Base-by-base conservation (phyloP, 2,329 filamentous ascomycete species). In the Talaromyces amestolkiae region DNA sequence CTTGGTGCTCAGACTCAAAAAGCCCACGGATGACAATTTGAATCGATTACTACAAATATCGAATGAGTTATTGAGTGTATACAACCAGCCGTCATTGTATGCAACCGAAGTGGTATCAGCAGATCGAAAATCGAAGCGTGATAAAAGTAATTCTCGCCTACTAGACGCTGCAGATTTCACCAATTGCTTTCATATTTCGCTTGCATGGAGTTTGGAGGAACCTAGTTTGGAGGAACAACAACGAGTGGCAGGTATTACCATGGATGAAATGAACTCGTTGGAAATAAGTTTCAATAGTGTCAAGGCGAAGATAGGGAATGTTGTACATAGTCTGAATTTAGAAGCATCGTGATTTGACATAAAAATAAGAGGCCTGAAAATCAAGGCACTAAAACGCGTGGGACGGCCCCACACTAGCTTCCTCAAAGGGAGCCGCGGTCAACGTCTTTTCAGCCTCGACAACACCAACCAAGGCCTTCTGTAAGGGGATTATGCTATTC, bases 121-220 rank as follows among this genome's bases (percentile, higher is more conserved):
- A 53, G 35, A 62, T 35, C 67, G 63, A 22, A 61, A 58, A 64
- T 51, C 64, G 66, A 45, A 54, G 67, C 13, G 45, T 35, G 17
- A 61, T 65, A 33, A 41, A 75, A 9, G 70, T 71, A 11, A 27
- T 64, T 24, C 39, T 71, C 8, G 64, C 72, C 39, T 37, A 15
- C 3, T 33, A 6, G 19, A 31, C 24, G 24, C 11, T 5, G 41
- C 60, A 22, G 83, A 87, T 70, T 75, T 76, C 63, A 83, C 84
- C 4, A 76, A 83, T 58, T 86, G 85, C 24, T 97, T 97, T 73
- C 95, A 99, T 77, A 81, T 98, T 66, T 97, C 93, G 54, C 87
- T 99, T 64, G 95, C 90, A 0, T 98, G 94, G 95, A 90, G 86
- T 1, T 83, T 94, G 68, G 77, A 81, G 10, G 75, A 80, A 49